phyloP scores from a whole-genome alignment of 2,329 filamentous ascomycete species.

The Tolypocladium pustulatum region DNA sequence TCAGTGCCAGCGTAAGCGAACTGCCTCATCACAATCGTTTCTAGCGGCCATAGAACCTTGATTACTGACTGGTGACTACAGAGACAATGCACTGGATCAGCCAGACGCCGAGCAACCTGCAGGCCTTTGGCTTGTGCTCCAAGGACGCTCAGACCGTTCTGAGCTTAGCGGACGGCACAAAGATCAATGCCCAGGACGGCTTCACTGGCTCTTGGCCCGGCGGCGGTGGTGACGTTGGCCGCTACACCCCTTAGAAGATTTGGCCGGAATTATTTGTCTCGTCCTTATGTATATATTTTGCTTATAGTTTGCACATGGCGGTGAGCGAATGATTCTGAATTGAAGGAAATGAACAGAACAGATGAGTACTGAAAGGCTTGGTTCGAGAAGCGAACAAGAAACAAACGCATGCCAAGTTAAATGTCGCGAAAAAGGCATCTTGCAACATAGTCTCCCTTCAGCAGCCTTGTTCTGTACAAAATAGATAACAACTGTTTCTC shows the following conservation, averaged over 20 bases:
- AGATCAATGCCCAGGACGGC: conserved; percentile 17
- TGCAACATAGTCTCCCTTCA: no score
- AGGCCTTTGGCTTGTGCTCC: conserved; percentile 30
- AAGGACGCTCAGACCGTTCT: conserved; percentile 25
- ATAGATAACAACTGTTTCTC: no score
- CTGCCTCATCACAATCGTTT: neutral
- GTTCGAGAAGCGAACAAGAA: neutral
- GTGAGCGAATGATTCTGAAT: neutral
- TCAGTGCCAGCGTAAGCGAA: conserved; percentile 21
- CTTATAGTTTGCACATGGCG: no score
- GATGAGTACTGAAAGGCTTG: neutral
- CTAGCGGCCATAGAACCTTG: neutral
- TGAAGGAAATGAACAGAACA: neutral
- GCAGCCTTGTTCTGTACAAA: no score
- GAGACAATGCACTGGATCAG: conserved; percentile 27
- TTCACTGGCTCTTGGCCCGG: conserved; percentile 25
- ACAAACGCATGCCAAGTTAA: neutral
- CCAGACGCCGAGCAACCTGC: conserved; percentile 24
- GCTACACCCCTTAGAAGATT: conserved; percentile 18
- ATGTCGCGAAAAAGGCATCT: neutral
- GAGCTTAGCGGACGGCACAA: conserved; percentile 23
- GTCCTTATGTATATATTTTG: neutral
- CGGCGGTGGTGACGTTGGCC: conserved; percentile 22
- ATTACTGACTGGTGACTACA: neutral
- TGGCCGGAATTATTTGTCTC: neutral